Evolutionary conservation across 2,329 filamentous ascomycete genomes (phyloP), one percentile per base, ranked within the genome.

Genomic region (Cladophialophora bantiana): DNA sequence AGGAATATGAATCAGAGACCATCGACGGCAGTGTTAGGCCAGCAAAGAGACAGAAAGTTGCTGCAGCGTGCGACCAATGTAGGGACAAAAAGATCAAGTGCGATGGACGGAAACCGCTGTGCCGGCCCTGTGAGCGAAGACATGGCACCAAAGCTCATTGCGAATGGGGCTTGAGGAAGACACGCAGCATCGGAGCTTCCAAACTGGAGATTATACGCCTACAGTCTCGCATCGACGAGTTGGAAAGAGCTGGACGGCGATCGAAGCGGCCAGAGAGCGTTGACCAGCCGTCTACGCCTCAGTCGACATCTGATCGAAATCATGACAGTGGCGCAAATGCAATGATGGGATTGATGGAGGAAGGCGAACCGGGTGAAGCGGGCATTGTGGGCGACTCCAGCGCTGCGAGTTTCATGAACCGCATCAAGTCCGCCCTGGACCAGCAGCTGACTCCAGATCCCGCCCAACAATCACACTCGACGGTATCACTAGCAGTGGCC

Each of bases 21-120:
- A 52, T 13, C 13, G 12, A 13, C 6, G 31, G 50, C 50, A 38
- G 56, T n/a, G 59, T 56, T 4, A 18, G 50, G 34, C 58, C 38
- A 10, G 48, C 53, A n/a, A 68, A 68, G 62, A 54, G 61, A 9
- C 66, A 54, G 32, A 64, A 60, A 31, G 62, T 68, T 7, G 50
- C 62, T 40, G 66, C 66, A 7, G 78, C 78, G 0, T 80, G 78
- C 59, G 75, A 80, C 66, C 76, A 80, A 67, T 80, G 78, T 59
- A 74, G 78, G 38, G 76, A 76, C 63, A 74, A 77, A 62, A 80
- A 80, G 72, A 78, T 80, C 70, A 77, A 77, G 34, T 80, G 78
- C 71, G 77, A 78, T 64, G 78, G 77, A 15, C 57, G 71, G 42
- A 74, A 73, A 34, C 78, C 78, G 15, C 15, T 64, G 12, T 67